Conservation (phyloP, 306 rosid species). For the Potentilla sterilis region DNA sequence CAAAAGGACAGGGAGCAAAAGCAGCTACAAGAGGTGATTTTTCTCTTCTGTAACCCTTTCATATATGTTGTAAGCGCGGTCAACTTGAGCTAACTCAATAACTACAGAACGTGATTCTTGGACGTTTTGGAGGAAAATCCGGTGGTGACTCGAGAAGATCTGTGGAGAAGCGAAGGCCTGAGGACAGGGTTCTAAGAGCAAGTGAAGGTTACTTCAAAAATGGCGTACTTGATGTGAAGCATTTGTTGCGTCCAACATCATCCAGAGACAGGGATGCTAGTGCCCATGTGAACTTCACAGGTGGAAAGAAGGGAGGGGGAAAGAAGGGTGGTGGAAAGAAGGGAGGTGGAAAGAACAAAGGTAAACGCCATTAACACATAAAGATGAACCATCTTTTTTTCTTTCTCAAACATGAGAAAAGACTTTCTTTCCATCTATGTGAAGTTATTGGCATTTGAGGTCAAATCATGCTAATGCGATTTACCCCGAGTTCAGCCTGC, state of each 20-base stretch:
- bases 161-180: constrained; percentile 48
- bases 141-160: constrained; percentile 40
- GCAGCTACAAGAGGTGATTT: constrained; percentile 60
- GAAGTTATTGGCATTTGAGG: background rate
- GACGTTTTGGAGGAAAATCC: constrained; percentile 46
- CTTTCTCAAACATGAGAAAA: background rate
- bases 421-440: background rate
- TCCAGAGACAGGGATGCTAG: constrained; percentile 30
- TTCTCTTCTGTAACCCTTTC: background rate
- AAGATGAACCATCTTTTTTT: background rate
- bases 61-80: background rate
- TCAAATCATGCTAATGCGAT: background rate
- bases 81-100: constrained; percentile 12
- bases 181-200: constrained; percentile 48
- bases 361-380: constrained; percentile 30
- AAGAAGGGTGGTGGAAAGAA: constrained; percentile 31
- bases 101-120: constrained; percentile 46
- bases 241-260: constrained; percentile 47
- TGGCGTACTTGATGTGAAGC: constrained; percentile 74
- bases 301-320: constrained; percentile 37
- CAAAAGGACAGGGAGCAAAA: constrained; percentile 71
- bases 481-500: background rate
- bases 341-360: constrained; percentile 27
- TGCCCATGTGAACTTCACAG: constrained; percentile 16
- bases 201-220: constrained; percentile 69